Evolutionary conservation across 2,329 filamentous ascomycete genomes (phyloP), one percentile per base, ranked within the genome.

Genomic region (Aplosporella prunicola): DNA sequence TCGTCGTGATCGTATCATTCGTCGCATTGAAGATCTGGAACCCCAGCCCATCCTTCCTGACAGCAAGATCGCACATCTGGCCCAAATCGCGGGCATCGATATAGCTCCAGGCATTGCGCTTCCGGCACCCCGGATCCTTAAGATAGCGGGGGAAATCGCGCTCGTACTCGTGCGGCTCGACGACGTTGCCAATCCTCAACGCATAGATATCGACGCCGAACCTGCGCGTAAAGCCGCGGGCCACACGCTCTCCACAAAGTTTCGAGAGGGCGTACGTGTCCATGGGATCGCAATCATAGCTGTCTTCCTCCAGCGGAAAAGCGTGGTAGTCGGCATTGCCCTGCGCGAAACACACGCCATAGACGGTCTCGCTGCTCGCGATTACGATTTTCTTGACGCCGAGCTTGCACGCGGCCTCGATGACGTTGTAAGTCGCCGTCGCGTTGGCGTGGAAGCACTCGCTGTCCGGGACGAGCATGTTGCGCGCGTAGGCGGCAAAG

Each of bases 11-110:
- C 3, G 64, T 71, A 47, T 76, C 67, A 47, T 80, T 80, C 0
- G 73, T 76, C 2, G 74, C 75, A 48, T 80, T 80, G 55, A 79
- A 80, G 0, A 78, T 58, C 49, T 79, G 73, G 46, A 76, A 80
- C 0, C 75, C 75, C 8, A 80, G 48, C 0, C 71, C 73, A 48
- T 66, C 63, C 45, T 67, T 71, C 42, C 65, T 45, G 4, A 78
- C 62, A 13, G 62, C 67, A 7, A 71, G 48, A 44, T 77, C 61
- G 48, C 72, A 78, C 40, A 80, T 78, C 52, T 74, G 71, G 0
- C 74, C 76, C 3, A 80, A 51, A 46, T 80, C 76, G 4, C 74
- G 55, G 0, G 72, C 72, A 50, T 80, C 76, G 15, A 74, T 75
- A 50, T 80, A 80, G 15, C 64, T 69, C 75, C 75, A 80, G 0